Evolutionary conservation across 768 basidiomycete genomes (phyloP), one percentile per base, ranked within the genome.

Genomic region (Candolleomyces aberdarensis): DNA sequence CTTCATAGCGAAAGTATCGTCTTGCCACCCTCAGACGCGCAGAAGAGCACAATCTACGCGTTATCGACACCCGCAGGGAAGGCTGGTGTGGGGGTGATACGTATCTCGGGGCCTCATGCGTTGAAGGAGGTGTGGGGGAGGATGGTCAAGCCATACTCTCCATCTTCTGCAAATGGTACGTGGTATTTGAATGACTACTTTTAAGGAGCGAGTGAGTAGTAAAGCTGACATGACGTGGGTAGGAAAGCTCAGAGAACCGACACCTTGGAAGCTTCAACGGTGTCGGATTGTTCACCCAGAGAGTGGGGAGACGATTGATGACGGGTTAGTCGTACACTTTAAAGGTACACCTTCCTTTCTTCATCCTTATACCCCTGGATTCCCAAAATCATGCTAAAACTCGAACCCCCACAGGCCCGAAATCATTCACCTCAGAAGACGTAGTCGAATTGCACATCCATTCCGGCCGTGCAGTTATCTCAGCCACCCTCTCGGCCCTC

Each of bases 401-500:
- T 60, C 26, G 3, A 26, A 32, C n/a, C n/a, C 13, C 10, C 59
- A 26, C 65, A 94, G 93, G 81, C 0, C 89, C 89, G 0, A 85
- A 80, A 63, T 93, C 94, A 0, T 94, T 92, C 67, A 96, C 94
- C 0, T 88, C 88, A 0, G 88, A 94, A 68, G 87, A 91, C 49
- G 87, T 88, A 13, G 68, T 96, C 11, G 94, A 96, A 67, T 73
- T 96, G 36, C 94, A 96, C 70, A 77, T 92, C 32, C 94, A 96
- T 70, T 95, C 93, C 15, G 92, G 92, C 2, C 82, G 89, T 5
- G 92, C 94, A 4, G 80, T 95, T 31, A 82, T 94, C 67, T 75
- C 86, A 2, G 84, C 91, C 4, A 77, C 94, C 7, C 81, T 96
- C 19, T 70, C 72, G 1, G 84, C 88, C 3, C 78, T 96, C 2